Evolutionary conservation across 306 rosid genomes (phyloP).

Genomic region (Argentina anserina): DNA sequence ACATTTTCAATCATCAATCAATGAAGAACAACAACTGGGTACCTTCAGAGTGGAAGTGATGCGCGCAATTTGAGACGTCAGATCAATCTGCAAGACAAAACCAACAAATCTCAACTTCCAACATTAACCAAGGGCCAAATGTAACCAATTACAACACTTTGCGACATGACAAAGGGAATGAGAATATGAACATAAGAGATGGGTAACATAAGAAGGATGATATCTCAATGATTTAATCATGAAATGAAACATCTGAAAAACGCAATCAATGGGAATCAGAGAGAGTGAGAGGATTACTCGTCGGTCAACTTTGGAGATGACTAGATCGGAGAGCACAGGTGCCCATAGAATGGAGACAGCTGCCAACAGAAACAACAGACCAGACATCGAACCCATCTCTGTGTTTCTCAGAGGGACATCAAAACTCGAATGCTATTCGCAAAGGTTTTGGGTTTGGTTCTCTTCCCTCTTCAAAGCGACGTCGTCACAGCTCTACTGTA

Average conservation of each 20-base stretch:
- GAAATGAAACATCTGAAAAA: background rate
- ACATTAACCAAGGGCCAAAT: background rate
- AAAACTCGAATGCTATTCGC: too few species aligned
- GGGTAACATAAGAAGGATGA: background rate
- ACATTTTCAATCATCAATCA: background rate
- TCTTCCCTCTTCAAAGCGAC: background rate
- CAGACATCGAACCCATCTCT: conserved; percentile 27
- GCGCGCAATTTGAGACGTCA: conserved; percentile 85
- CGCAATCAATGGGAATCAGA: background rate
- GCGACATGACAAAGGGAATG: background rate
- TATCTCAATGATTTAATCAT: conserved; percentile 3
- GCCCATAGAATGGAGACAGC: conserved; percentile 44
- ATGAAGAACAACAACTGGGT: conserved; percentile 4
- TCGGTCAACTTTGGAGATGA: conserved; percentile 87
- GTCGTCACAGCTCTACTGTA: background rate
- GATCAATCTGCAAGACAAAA: conserved; percentile 64
- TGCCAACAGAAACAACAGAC: conserved; percentile 42
- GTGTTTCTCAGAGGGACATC: background rate
- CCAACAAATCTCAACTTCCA: background rate
- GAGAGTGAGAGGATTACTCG: conserved; percentile 57
- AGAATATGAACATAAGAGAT: background rate
- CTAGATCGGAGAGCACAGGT: conserved; percentile 74
- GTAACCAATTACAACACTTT: background rate
- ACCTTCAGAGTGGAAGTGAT: conserved; percentile 77
- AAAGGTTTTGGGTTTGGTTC: background rate